Base-by-base conservation (phyloP, 2,329 filamentous ascomycete species). In the Trichoderma arundinaceum region DNA sequence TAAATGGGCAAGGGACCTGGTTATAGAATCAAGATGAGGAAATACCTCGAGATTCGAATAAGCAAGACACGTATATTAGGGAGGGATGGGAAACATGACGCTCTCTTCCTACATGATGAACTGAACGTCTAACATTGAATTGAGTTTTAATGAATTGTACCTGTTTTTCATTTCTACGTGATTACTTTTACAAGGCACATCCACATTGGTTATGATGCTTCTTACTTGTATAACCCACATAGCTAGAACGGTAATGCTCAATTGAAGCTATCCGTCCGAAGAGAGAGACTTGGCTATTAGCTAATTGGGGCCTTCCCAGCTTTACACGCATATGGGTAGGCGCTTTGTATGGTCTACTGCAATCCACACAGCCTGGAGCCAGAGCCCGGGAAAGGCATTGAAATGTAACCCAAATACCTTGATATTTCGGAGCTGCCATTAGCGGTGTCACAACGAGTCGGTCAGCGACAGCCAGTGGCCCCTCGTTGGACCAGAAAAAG, bases 31-130 rank as follows among this genome's bases (percentile, higher is more conserved):
- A 15, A 28, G 32, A 43, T 8, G 32, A 9, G 58, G 35, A 51
- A 61, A 46, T 33, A 22, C 58, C 46, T 61, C 46, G 28, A 53
- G 13, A 46, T 46, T 44, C 28, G 28, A 44, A 33, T 41, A 43
- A 7, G 22, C 15, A 15, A 35, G 52, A 33, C 15, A n/a, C 28
- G 41, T 17, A 38, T 46, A 17, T 28, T 15, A 17, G 43, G 51
- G 51, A 48, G 51, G 52, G 32, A 38, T n/a, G 9, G 22, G 35
- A 39, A 38, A 48, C 15, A 43, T 17, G 43, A 22, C 28, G 28
- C 38, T 62, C 13, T 62, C 48, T 56, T 65, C 62, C 62, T 65
- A 56, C 17, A 65, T 35, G 60, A 54, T 43, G 52, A 65, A 38
- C 43, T 64, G 51, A 58, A 58, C 15, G 48, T 52, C 46, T 22